These are phyloP conservation scores for Pythium brachiatum DNA, from an alignment of 352 stramenopile species.

Conservation along the genomic window DNA sequence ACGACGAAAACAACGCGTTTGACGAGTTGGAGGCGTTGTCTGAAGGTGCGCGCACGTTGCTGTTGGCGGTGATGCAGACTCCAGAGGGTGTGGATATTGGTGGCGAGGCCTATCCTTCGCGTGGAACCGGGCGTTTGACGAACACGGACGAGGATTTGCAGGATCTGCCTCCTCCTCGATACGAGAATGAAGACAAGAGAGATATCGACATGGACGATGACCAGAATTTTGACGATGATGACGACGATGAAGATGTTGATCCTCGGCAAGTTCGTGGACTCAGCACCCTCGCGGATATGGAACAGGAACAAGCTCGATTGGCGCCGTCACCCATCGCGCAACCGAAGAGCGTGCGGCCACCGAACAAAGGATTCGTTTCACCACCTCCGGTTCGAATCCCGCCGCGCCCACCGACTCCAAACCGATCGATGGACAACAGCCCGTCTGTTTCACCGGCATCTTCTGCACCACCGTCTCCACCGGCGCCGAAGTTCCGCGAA, in stretches of 20 bases:
- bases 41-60: constrained; percentile 76
- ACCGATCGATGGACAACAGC: constrained; percentile 18
- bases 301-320: constrained; percentile 21
- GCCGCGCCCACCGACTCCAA: constrained; percentile 4
- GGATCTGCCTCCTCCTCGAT: not conserved
- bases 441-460: constrained; percentile 16
- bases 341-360: constrained; percentile 14
- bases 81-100: constrained; percentile 78
- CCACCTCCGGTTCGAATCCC: constrained; percentile 15
- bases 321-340: not conserved
- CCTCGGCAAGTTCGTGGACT: constrained; percentile 12
- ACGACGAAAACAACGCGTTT: constrained; percentile 81
- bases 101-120: constrained; percentile 56
- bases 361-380: not conserved
- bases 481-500: constrained; percentile 25
- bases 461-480: constrained; percentile 22
- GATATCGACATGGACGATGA: constrained; percentile 13
- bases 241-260: constrained; percentile 16
- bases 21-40: constrained; percentile 86
- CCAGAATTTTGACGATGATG: constrained; percentile 7
- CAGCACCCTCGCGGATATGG: constrained; percentile 16
- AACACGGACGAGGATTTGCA: constrained; percentile 17
- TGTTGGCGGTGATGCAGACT: constrained; percentile 88
- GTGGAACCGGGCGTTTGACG: constrained; percentile 17
- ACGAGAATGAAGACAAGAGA: not conserved